Evolutionary conservation across 2,329 filamentous ascomycete genomes (phyloP).

Genomic region (Monosporascus sp.): DNA sequence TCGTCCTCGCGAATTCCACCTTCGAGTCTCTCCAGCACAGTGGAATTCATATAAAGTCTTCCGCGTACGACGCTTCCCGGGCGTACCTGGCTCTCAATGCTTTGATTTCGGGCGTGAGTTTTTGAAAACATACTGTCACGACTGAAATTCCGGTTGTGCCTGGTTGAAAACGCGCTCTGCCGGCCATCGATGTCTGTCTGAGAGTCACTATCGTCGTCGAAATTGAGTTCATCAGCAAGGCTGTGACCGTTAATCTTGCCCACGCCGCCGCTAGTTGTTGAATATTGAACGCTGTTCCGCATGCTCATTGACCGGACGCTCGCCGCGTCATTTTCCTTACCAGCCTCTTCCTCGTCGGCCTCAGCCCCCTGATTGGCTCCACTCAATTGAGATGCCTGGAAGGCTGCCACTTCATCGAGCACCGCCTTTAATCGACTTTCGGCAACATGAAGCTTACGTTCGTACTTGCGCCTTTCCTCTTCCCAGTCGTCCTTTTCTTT

Average conservation of each 20-base stretch:
- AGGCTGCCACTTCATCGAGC: conserved; percentile 76
- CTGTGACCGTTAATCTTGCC: conserved; percentile 63
- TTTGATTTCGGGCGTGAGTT: conserved; percentile 51
- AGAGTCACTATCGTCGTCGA: conserved; percentile 72
- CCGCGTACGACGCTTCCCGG: conserved; percentile 51
- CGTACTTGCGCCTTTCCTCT: conserved; percentile 72
- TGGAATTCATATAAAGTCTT: conserved; percentile 47
- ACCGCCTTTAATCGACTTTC: conserved; percentile 80
- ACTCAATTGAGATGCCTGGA: conserved; percentile 51
- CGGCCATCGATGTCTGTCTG: conserved; percentile 68
- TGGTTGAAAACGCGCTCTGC: conserved; percentile 53
- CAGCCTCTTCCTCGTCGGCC: conserved; percentile 56
- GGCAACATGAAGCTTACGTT: conserved; percentile 83
- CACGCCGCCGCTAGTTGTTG: conserved; percentile 53
- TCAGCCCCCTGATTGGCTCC: conserved; percentile 36
- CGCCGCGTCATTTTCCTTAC: conserved; percentile 62
- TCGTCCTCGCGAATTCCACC: conserved; percentile 47
- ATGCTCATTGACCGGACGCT: conserved; percentile 72
- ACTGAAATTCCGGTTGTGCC: conserved; percentile 50
- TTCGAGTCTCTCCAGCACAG: conserved; percentile 52
- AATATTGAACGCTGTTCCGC: conserved; percentile 68
- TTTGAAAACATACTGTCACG: conserved; percentile 48
- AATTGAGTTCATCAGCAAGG: conserved; percentile 84
- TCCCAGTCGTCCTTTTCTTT: conserved; percentile 83
- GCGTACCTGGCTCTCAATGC: conserved; percentile 52